Evolutionary conservation across 2,329 filamentous ascomycete species (phyloP), one percentile per base, ranked within the genome.

Genomic region (Penicillium sp.): DNA sequence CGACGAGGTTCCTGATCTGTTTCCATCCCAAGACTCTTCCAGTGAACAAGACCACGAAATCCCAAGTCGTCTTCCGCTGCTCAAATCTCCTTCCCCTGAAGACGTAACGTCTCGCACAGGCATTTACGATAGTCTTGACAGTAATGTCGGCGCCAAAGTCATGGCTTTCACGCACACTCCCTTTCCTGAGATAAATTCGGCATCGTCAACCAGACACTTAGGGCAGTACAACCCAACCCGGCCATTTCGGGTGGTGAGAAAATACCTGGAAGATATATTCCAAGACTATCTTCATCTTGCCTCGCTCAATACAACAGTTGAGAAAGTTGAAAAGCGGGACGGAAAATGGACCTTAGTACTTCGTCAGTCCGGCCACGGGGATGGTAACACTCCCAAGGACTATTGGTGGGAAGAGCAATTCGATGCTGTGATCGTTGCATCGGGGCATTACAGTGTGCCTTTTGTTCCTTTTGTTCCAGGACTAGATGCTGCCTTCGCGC

Each of bases 371-470:
- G 61, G 57, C 1, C 59, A 63, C n/a, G 43, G 55, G 2, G 52
- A 51, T 17, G 48, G 57, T 8, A 55, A 41, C n/a, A 54, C 41
- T n/a, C 49, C 29, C 1, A 60, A 53, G 10, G 68, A 75, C 49
- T 66, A 70, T 61, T 76, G 74, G 75, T 75, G 73, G 76, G 59
- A 68, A 23, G 72, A 79, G 59, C 61, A 58, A 0, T 79, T 78
- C 23, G 77, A 80, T 60, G 77, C 76, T 0, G 53, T 79, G 0
- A 66, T 79, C 15, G 74, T 78, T 35, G 77, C 78, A 0, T 73
- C 67, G 0, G 78, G 78, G 0, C 77, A 79, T 58, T 79, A 77
- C 56, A 71, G 70, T 39, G 65, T 79, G 2, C 77, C 77, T 0
- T 71, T 67, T 45, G 65, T 79, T 5, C 77, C 77, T 0, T 59